Percentiles rank a stretch among this genome's conserved stretches.
Conservation (phyloP, 306 rosid genomes). For the Ammopiptanthus mongolicus region DNA sequence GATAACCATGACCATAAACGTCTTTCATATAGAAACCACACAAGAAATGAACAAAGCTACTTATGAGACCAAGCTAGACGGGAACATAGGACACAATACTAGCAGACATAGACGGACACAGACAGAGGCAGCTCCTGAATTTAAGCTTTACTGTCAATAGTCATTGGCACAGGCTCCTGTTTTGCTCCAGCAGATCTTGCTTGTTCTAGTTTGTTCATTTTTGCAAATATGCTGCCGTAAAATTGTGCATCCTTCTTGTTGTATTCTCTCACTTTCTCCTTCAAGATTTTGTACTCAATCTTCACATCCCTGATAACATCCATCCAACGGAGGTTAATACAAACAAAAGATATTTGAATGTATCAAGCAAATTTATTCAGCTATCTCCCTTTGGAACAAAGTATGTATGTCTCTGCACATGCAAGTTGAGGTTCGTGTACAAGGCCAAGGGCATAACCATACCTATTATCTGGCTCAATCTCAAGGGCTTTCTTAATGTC, state of each 20-base stretch:
- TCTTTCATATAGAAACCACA: neutral
- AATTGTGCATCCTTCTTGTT: constrained; percentile 78
- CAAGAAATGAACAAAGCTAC: constrained; percentile 7
- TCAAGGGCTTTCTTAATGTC: constrained; percentile 96
- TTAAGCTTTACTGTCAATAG: constrained; percentile 54
- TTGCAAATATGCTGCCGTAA: constrained; percentile 80
- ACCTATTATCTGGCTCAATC: constrained; percentile 84
- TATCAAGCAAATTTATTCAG: neutral
- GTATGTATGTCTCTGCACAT: neutral
- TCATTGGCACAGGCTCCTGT: constrained; percentile 52
- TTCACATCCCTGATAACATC: constrained; percentile 64
- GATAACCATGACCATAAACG: neutral
- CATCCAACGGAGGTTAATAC: neutral
- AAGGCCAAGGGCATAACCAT: neutral
- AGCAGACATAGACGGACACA: neutral
- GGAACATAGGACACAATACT: neutral
- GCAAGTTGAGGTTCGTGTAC: neutral
- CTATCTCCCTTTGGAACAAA: neutral
- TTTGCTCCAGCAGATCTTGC: constrained; percentile 32
- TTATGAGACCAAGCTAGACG: neutral
- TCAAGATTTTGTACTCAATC: constrained; percentile 68
- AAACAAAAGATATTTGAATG: neutral
- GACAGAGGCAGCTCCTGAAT: neutral
- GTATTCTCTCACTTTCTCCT: constrained; percentile 78
- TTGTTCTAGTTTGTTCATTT: constrained; percentile 52